Base-by-base conservation (phyloP, 2,329 filamentous ascomycete species). In the Sodiomyces alkalinus region DNA sequence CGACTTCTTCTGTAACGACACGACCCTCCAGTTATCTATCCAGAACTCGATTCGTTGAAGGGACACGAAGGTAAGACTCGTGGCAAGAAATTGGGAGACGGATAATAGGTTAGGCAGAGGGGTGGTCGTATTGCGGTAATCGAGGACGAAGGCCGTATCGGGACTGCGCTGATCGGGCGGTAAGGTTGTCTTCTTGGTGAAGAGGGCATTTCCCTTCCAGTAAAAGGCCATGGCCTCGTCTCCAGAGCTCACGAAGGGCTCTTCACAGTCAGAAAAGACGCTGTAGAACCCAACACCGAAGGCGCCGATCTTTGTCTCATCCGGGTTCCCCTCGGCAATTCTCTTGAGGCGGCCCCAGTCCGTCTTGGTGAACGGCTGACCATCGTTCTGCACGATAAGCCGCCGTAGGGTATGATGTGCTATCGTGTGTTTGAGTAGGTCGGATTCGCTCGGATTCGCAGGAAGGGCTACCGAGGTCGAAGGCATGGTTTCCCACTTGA, bases 271-370 rank as follows among this genome's bases (percentile, higher is more conserved):
- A 36, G 90, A 82, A 50, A 98, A 98, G 21, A 96, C 87, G 49
- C 82, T 92, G 63, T 98, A 98, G 58, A 98, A 98, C 3, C 90
- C 90, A 18, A 98, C 90, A 40, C 90, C 90, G 49, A 98, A 98
- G 4, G 90, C 92, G 30, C 90, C 90, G 43, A 98, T 98, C 61
- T 98, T 98, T 26, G 86, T 96, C 56, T 98, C 90, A 51, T 98
- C 90, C 0, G 90, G 90, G 46, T 98, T 98, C 26, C 90, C 92
- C 51, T 98, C 90, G n/a, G 90, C 92, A 37, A 98, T 98, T 35
- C 87, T 75, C 62, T 96, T 96, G 39, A 98, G 51, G 30, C 90
- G 71, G 25, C 75, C 74, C 90, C 90, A 98, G 53, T 98, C 90
- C 12, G 85, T 92, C 42, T 79, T 70, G 28, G 74, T 79, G 46